Conservation (phyloP, 805 yeast species). For the Metschnikowia henanensis region DNA sequence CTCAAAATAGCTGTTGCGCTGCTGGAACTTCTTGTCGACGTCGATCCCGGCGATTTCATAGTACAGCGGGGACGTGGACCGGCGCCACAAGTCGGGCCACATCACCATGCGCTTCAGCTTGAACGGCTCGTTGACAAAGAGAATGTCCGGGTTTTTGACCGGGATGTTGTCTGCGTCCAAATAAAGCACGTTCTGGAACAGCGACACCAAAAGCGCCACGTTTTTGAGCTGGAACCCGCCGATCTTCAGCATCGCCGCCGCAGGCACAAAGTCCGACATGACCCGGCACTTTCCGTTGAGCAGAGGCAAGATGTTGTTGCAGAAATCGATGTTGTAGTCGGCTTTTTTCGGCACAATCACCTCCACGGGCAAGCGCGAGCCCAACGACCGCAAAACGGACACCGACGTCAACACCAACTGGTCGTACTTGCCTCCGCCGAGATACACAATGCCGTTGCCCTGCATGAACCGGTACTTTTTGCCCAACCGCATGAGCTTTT, state of each 20-base stretch:
- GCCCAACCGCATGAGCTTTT: conserved; percentile 20
- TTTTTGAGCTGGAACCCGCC: conserved; percentile 37
- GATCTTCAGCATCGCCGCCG: conserved; percentile 20
- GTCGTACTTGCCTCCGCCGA: conserved; percentile 38
- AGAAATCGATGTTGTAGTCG: conserved; percentile 36
- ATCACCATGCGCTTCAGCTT: conserved; percentile 26
- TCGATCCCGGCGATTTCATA: conserved; percentile 35
- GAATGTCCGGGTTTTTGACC: conserved; percentile 34
- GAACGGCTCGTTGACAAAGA: conserved; percentile 37
- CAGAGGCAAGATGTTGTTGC: conserved; percentile 31
- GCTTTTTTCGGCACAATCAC: conserved; percentile 32
- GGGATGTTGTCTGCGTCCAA: conserved; percentile 43
- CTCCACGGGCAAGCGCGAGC: conserved; percentile 38
- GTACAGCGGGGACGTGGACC: conserved; percentile 37
- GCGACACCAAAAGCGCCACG: conserved; percentile 36
- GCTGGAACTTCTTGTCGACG: conserved; percentile 19
- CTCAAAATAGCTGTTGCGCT: conserved; percentile 29
- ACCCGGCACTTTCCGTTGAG: conserved; percentile 40
- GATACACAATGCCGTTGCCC: conserved; percentile 42
- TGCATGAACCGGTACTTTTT: conserved; percentile 24
- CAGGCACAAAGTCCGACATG: conserved; percentile 45
- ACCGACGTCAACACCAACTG: conserved; percentile 36
- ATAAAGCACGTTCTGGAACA: conserved; percentile 36
- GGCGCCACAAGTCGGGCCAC: conserved; percentile 46
- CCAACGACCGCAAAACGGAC: conserved; percentile 32